Percentiles rank a stretch among this genome's conserved stretches.
Conservation (phyloP, 352 stramenopile genomes). For the Globisporangium barbulae region DNA sequence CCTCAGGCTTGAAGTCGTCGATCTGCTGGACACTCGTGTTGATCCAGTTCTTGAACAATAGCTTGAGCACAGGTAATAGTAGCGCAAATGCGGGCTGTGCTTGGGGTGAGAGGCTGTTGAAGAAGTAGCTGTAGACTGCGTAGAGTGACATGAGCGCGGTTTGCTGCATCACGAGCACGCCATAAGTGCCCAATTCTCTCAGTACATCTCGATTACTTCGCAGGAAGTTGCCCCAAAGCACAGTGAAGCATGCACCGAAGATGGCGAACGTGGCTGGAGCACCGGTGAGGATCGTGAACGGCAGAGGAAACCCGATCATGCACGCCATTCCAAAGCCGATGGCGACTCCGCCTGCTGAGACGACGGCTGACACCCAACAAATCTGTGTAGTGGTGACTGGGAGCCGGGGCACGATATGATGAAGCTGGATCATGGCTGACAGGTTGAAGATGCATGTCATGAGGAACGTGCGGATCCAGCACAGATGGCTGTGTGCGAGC, state of each 20-base stretch:
- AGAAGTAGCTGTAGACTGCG: not conserved
- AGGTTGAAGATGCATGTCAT: not conserved
- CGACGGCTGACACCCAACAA: constrained; percentile 5
- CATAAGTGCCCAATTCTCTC: not conserved
- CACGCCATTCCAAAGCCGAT: not conserved
- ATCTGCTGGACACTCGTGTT: not conserved
- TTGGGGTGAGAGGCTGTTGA: not conserved
- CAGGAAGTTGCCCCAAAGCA: not conserved
- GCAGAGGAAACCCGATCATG: constrained; percentile 32
- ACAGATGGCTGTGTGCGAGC: not conserved
- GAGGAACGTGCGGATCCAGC: constrained; percentile 15
- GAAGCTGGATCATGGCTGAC: not conserved
- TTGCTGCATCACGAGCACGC: not conserved
- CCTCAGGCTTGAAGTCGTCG: not conserved
- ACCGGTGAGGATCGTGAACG: constrained; percentile 22
- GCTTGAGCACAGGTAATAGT: not conserved
- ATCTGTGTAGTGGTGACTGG: not conserved
- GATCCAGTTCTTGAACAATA: not conserved
- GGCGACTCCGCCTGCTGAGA: not conserved
- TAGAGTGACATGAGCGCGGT: not conserved
- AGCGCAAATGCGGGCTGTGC: not conserved
- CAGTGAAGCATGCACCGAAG: not conserved
- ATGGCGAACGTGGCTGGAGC: not conserved
- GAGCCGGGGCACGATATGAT: constrained; percentile 1
- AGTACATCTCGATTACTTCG: not conserved